phyloP scores from a whole-genome alignment of 1,284 basidiomycete genomes.

The Marasmius sp. region DNA sequence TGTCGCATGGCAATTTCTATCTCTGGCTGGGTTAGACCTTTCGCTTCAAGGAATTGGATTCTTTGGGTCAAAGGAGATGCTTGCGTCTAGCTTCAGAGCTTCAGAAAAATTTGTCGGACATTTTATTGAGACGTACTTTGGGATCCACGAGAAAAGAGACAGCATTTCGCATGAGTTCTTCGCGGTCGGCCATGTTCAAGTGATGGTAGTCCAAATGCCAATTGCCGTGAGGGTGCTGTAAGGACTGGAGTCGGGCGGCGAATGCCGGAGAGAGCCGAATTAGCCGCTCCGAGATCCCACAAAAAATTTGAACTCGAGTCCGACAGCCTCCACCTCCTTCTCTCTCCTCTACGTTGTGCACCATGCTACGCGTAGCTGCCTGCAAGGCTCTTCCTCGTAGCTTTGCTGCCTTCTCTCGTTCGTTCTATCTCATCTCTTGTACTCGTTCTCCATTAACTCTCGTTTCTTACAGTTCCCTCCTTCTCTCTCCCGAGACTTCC shows the following conservation, averaged over 20 bases:
- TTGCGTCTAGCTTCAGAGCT: conserved; percentile 49
- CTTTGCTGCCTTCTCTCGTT: conserved; percentile 50
- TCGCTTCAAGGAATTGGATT: conserved; percentile 92
- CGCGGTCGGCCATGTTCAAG: conserved; percentile 57
- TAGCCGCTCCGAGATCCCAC: conserved; percentile 5
- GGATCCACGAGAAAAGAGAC: conserved; percentile 80
- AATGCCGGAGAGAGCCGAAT: conserved; percentile 17
- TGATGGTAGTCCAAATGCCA: neutral
- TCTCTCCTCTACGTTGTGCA: conserved; percentile 6
- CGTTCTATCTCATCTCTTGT: conserved; percentile 15
- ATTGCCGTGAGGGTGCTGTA: neutral
- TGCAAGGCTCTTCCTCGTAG: conserved; percentile 51
- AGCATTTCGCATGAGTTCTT: conserved; percentile 78
- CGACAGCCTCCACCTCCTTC: conserved; percentile 8
- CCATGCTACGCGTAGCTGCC: conserved; percentile 53
- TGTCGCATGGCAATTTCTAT: conserved; percentile 86
- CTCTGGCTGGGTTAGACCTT: conserved; percentile 83
- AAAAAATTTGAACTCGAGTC: conserved; percentile 18
- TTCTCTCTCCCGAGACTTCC: conserved; percentile 27
- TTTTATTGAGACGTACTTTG: conserved; percentile 43
- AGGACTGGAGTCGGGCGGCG: neutral
- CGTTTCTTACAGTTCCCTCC: conserved; percentile 30
- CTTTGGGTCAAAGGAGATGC: conserved; percentile 81
- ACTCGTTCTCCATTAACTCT: conserved; percentile 9
- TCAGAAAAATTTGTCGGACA: conserved; percentile 1